Evolutionary conservation across 1,284 basidiomycete species (phyloP).

Genomic region (Sanghuangporus sanghuang): DNA sequence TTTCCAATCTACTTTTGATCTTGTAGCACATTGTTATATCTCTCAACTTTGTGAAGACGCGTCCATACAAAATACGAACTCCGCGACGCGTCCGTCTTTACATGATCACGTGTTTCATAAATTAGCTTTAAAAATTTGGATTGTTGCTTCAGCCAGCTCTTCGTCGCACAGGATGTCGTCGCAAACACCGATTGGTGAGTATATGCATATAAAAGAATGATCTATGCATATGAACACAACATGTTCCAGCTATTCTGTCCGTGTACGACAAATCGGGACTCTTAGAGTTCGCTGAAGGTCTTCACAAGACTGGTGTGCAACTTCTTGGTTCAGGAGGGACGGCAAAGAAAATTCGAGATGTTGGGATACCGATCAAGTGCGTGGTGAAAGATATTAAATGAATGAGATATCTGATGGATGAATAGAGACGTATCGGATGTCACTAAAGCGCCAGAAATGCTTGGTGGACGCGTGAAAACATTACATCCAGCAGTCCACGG

Average conservation of each 20-base stretch:
- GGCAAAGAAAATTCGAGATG: slow-evolving; percentile 94
- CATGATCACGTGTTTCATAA: neutral
- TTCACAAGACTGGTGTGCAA: slow-evolving; percentile 78
- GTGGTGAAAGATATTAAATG: neutral
- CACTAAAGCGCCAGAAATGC: slow-evolving; percentile 99
- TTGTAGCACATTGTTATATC: neutral
- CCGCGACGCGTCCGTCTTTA: neutral
- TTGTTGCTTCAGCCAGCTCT: neutral
- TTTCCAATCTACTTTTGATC: neutral
- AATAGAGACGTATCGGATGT: slow-evolving; percentile 94
- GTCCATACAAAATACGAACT: neutral
- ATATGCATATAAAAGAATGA: neutral
- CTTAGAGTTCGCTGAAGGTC: slow-evolving; percentile 82
- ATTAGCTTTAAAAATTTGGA: neutral
- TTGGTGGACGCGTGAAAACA: slow-evolving; percentile 97
- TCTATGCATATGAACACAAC: neutral
- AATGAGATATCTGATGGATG: neutral
- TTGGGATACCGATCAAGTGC: slow-evolving; percentile 87
- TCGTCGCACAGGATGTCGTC: neutral
- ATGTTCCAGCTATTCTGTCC: slow-evolving; percentile 73
- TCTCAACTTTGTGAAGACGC: neutral
- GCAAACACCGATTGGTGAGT: slow-evolving; percentile 12
- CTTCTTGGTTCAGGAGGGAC: slow-evolving; percentile 96
- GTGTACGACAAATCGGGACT: slow-evolving; percentile 97
- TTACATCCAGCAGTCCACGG: slow-evolving; percentile 99